Evolutionary conservation across 169 alveolate species (phyloP), one percentile per base, ranked within the genome.

Genomic region (Plasmodium cynomolgi): DNA sequence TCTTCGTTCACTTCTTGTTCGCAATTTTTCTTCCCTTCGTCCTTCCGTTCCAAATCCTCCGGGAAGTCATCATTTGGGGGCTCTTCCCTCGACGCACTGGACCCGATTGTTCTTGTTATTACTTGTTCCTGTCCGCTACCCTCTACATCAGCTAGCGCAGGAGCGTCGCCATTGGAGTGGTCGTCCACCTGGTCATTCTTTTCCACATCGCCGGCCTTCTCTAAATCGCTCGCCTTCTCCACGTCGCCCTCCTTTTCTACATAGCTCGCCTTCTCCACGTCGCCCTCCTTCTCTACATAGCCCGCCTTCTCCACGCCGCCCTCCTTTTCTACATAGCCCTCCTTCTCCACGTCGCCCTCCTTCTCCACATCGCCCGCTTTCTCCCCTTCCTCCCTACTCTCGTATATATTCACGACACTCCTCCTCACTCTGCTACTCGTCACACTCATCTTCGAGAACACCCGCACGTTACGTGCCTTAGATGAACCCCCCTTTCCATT

Each of bases 381-480:
- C 1, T 31, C 37, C 29, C 44, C 37, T 31, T 20, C 75, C n/a
- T 81, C 72, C 29, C 72, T 54, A 81, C 58, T 81, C 71, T 85
- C 93, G 68, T 75, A 85, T 75, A 85, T 85, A 85, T 85, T 85
- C 80, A 85, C 58, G 15, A 75, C 58, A 56, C 62, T 85, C 80
- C 71, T 47, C 37, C 75, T 50, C 29, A 6, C 68, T 56, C 17
- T 56, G 33, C 37, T 17, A 7, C 7, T 11, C 15, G 34, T 37
- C 47, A 73, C 11, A 41, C 33, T n/a, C 23, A 1, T 15, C 41
- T 82, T 82, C 15, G 90, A 82, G 8, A 56, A 23, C 39, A 56
- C 72, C 15, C 41, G 23, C 37, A 11, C 56, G 37, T 31, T 81
- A 23, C 13, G 62, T 29, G 41, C 62, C 23, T 56, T 26, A 4